Evolutionary conservation across 306 rosid genomes (phyloP).

Genomic region (Lagenaria siceraria): DNA sequence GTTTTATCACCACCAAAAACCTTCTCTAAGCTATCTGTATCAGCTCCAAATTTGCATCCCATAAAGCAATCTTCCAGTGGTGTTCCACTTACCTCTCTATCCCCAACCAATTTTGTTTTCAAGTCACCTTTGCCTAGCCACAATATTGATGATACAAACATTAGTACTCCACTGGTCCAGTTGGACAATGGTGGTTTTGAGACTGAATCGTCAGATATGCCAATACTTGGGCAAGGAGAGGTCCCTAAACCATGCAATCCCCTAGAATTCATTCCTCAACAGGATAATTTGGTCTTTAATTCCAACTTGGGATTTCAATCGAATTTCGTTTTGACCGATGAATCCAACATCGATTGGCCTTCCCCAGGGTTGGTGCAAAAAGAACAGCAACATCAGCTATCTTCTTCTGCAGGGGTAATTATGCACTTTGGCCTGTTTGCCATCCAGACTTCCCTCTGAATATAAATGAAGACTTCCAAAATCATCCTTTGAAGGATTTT

Average conservation of each 20-base stretch:
- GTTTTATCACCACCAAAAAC: constrained; percentile 18
- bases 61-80: constrained; percentile 22
- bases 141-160: constrained; percentile 16
- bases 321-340: constrained; percentile 23
- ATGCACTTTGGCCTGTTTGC: background rate
- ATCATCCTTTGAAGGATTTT: background rate
- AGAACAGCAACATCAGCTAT: constrained; percentile 30
- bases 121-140: constrained; percentile 22
- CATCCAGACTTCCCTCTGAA: background rate
- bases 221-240: constrained; percentile 19
- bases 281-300: constrained; percentile 21
- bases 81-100: constrained; percentile 13
- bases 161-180: constrained; percentile 18
- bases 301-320: constrained; percentile 33
- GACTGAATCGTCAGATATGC: constrained; percentile 3
- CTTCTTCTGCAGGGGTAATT: constrained; percentile 40
- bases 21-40: constrained; percentile 18
- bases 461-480: background rate
- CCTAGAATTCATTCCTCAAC: constrained; percentile 25
- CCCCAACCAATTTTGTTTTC: constrained; percentile 18
- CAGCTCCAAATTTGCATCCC: constrained; percentile 22
- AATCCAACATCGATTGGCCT: constrained; percentile 29
- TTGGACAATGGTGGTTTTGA: constrained; percentile 24
- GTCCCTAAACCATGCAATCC: constrained; percentile 30
- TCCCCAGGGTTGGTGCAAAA: constrained; percentile 24